These are phyloP conservation scores for Pyronema omphalodes DNA, from an alignment of 495 filamentous ascomycete species.

Conservation along the genomic window DNA sequence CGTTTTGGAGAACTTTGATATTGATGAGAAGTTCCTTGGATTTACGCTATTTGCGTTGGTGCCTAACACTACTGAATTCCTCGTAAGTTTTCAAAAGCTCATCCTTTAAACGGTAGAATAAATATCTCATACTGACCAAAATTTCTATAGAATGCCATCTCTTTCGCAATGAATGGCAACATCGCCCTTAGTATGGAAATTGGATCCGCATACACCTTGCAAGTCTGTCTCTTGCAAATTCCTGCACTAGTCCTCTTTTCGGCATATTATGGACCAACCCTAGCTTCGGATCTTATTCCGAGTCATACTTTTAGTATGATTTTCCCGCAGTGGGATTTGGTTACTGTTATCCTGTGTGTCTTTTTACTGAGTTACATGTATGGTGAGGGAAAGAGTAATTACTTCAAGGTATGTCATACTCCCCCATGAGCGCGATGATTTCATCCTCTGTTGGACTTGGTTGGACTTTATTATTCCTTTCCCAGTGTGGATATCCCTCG, in stretches of 20 bases:
- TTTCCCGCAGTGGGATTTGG: constrained; percentile 98
- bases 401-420: constrained; percentile 39
- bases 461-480: not conserved
- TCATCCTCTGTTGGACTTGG: not conserved
- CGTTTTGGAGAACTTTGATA: constrained; percentile 69
- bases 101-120: not conserved
- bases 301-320: constrained; percentile 82
- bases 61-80: constrained; percentile 93
- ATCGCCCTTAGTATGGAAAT: constrained; percentile 99
- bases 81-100: constrained; percentile 37
- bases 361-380: constrained; percentile 96
- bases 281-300: constrained; percentile 39
- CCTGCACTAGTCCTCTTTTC: constrained; percentile 85
- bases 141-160: constrained; percentile 72
- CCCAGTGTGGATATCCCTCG: too few species aligned
- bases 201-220: constrained; percentile 87
- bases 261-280: constrained; percentile 37
- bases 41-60: constrained; percentile 95
- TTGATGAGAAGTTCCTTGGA: constrained; percentile 95
- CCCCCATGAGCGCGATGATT: too few species aligned
- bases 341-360: constrained; percentile 91
- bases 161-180: constrained; percentile 99
- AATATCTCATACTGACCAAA: not conserved
- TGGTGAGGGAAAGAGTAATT: constrained; percentile 91
- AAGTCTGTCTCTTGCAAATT: constrained; percentile 94